Evolutionary conservation across 495 filamentous ascomycete species (phyloP).

Genomic region (Thermothielavioides terrestris): DNA sequence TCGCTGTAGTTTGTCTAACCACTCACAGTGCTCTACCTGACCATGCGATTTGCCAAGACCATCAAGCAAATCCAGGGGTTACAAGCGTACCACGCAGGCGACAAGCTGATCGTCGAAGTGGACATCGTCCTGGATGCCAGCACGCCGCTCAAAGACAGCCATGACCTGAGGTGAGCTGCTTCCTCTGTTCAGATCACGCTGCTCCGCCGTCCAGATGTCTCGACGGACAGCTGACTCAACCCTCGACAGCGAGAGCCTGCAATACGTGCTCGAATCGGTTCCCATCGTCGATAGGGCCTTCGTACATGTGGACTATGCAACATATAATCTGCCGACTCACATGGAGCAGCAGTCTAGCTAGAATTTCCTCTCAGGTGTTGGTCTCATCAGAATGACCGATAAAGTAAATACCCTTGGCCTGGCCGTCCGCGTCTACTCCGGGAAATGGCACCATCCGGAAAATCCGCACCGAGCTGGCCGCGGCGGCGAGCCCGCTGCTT

Average conservation of each 20-base stretch:
- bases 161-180: slow-evolving; percentile 57
- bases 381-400: neutral
- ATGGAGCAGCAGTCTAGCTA: slow-evolving; percentile 59
- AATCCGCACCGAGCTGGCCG: no score
- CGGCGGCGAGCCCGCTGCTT: no score
- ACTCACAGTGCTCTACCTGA: slow-evolving; percentile 63
- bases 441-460: no score
- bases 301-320: slow-evolving; percentile 77
- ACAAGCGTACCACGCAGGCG: slow-evolving; percentile 81
- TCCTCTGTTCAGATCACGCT: neutral
- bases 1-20: neutral
- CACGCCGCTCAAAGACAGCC: slow-evolving; percentile 71
- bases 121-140: slow-evolving; percentile 72
- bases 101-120: slow-evolving; percentile 74
- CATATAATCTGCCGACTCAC: slow-evolving; percentile 76
- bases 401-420: neutral
- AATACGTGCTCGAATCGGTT: slow-evolving; percentile 85
- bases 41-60: slow-evolving; percentile 86
- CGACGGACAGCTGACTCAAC: neutral
- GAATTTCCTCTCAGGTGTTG: neutral
- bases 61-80: slow-evolving; percentile 83
- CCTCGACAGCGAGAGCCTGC: slow-evolving; percentile 56
- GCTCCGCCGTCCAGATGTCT: neutral
- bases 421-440: no score
- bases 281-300: slow-evolving; percentile 60